Conservation (phyloP, 352 stramenopile species). For the Pythium brachiatum region DNA sequence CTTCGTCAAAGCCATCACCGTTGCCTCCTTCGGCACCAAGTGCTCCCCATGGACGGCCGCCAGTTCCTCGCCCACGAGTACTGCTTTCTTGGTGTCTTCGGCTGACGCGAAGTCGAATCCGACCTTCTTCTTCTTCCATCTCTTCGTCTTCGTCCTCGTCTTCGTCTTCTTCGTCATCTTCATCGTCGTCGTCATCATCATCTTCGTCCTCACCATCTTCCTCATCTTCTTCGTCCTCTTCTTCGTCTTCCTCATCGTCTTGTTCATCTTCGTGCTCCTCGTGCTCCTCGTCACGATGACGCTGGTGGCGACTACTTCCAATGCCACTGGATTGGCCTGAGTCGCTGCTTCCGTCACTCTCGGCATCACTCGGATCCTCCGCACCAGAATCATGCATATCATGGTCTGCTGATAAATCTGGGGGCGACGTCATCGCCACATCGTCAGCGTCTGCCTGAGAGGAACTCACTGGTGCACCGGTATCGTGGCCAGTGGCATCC, state of each 20-base stretch:
- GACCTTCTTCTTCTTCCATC: slow-evolving; percentile 59
- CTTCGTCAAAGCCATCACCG: slow-evolving; percentile 73
- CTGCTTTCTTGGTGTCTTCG: slow-evolving; percentile 15
- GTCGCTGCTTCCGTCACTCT: slow-evolving; percentile 58
- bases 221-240: slow-evolving; percentile 57
- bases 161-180: slow-evolving; percentile 58
- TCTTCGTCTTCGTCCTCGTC: slow-evolving; percentile 65
- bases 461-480: no score
- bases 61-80: slow-evolving; percentile 28
- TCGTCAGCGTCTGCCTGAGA: slow-evolving; percentile 41
- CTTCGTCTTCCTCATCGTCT: slow-evolving; percentile 54
- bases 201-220: slow-evolving; percentile 47
- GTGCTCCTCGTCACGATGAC: slow-evolving; percentile 30
- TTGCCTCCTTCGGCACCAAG: slow-evolving; percentile 55
- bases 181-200: slow-evolving; percentile 52
- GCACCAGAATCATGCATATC: slow-evolving; percentile 53
- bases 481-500: background rate
- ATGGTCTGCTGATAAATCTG: slow-evolving; percentile 45
- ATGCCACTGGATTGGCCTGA: slow-evolving; percentile 51
- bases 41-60: slow-evolving; percentile 55
- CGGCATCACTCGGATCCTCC: slow-evolving; percentile 41
- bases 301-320: slow-evolving; percentile 24
- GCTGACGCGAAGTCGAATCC: slow-evolving; percentile 44
- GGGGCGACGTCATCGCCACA: slow-evolving; percentile 58
- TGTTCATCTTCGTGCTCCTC: slow-evolving; percentile 65